Percentiles rank a stretch among this genome's conserved stretches.
Evolutionary conservation across 2,329 filamentous ascomycete species (phyloP).

Genomic region (Byssothecium circinans): DNA sequence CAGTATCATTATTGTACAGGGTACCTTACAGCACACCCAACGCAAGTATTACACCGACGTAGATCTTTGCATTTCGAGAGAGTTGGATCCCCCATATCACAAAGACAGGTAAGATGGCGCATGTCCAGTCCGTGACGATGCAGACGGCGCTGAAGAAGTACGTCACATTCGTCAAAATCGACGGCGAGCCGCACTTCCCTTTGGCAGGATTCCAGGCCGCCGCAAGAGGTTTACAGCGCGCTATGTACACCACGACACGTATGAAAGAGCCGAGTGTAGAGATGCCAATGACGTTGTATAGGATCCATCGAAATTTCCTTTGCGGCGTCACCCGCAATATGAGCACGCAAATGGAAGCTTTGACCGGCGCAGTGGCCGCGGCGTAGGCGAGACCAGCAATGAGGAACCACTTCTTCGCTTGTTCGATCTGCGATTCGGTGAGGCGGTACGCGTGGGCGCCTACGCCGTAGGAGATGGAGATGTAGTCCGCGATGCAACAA

Average conservation of each 20-base stretch:
- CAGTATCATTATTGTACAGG: background rate
- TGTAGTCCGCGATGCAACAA: constrained; percentile 1
- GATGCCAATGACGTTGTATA: background rate
- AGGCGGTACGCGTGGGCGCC: constrained; percentile 1
- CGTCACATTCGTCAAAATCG: background rate
- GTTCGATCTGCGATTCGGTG: background rate
- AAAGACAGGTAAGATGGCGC: background rate
- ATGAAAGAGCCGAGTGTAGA: background rate
- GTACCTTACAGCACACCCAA: constrained; percentile 4
- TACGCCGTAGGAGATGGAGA: constrained; percentile 2
- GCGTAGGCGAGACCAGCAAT: constrained; percentile 3
- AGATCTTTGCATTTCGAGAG: background rate
- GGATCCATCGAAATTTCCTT: background rate
- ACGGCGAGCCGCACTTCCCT: background rate
- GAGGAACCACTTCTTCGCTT: constrained; percentile 3
- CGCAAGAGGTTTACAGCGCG: background rate
- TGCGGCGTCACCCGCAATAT: constrained; percentile 1
- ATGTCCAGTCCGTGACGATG: constrained; percentile 3
- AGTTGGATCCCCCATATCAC: constrained; percentile 3
- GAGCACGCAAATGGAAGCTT: constrained; percentile 7
- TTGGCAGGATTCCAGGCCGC: constrained; percentile 1
- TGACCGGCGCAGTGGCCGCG: constrained; percentile 2
- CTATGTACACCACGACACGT: background rate
- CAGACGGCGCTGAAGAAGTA: constrained; percentile 4
- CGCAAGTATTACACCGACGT: constrained; percentile 1